These are phyloP conservation scores for Paecilomyces sp. DNA, from an alignment of 2,329 filamentous ascomycete genomes.

Conservation along the genomic window DNA sequence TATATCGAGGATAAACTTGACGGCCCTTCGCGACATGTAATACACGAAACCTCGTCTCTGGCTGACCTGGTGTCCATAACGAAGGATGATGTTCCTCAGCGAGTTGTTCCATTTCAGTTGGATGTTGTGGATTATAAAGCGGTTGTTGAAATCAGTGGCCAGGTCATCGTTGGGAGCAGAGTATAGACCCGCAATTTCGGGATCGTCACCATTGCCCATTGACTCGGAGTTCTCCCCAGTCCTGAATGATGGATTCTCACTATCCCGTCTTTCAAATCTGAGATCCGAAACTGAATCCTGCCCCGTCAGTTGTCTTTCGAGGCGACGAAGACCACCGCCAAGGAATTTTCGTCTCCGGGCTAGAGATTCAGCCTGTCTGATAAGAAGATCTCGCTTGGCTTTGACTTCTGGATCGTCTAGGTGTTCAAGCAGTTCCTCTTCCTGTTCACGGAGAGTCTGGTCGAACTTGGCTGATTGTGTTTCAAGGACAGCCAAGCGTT, in stretches of 20 bases:
- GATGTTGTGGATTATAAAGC: constrained; percentile 95
- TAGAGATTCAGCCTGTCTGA: constrained; percentile 51
- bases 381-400: constrained; percentile 43
- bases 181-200: constrained; percentile 51
- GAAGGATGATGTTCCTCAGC: constrained; percentile 87
- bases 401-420: constrained; percentile 39
- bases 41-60: constrained; percentile 95
- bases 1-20: constrained; percentile 97
- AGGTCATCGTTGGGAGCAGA: constrained; percentile 70
- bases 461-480: constrained; percentile 71
- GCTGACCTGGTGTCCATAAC: constrained; percentile 95
- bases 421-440: constrained; percentile 52
- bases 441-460: constrained; percentile 65
- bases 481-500: constrained; percentile 70
- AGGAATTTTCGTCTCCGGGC: constrained; percentile 54
- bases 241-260: constrained; percentile 18
- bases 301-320: constrained; percentile 42
- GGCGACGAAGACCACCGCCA: constrained; percentile 49
- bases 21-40: constrained; percentile 88
- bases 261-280: constrained; percentile 22
- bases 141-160: constrained; percentile 92
- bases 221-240: constrained; percentile 29
- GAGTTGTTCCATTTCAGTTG: constrained; percentile 99
- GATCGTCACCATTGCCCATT: constrained; percentile 48
- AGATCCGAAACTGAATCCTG: constrained; percentile 44